These are phyloP conservation scores for Cladosporium cucumerinum DNA, from an alignment of 2,329 filamentous ascomycete genomes.

Conservation along the genomic window DNA sequence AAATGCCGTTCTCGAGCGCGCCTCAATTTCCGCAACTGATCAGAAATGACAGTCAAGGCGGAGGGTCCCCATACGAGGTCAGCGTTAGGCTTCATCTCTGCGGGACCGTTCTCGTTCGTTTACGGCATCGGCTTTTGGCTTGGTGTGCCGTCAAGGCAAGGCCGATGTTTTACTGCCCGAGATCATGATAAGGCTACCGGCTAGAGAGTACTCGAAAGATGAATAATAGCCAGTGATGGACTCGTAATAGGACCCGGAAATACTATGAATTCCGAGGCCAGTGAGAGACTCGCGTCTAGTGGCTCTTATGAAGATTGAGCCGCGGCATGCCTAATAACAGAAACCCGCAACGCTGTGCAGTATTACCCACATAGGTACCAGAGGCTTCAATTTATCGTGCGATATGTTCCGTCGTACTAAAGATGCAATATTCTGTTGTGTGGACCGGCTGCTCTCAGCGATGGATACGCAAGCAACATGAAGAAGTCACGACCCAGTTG, in stretches of 20 bases:
- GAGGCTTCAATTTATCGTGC: not conserved
- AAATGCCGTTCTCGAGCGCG: not conserved
- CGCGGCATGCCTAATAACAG: not conserved
- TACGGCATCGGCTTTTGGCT: too few species aligned
- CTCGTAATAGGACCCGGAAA: not conserved
- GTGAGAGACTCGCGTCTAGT: not conserved
- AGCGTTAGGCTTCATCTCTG: too few species aligned
- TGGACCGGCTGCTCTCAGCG: not conserved
- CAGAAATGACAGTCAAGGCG: too few species aligned
- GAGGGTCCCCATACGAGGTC: too few species aligned
- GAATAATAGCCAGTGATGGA: not conserved
- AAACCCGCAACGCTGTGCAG: not conserved
- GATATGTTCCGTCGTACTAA: not conserved
- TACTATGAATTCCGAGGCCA: not conserved
- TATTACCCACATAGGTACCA: not conserved
- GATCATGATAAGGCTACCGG: not conserved
- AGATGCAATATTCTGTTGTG: not conserved
- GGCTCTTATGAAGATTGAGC: not conserved
- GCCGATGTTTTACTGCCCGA: not conserved
- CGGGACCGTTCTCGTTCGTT: not conserved
- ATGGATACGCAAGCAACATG: not conserved
- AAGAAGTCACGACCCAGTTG: not conserved
- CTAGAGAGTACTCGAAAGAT: not conserved
- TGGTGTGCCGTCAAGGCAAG: not conserved
- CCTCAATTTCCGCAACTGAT: too few species aligned